These are phyloP conservation scores for Saccharomyces pastorianus DNA, from an alignment of 1,139 yeast genomes.

Conservation along the genomic window DNA sequence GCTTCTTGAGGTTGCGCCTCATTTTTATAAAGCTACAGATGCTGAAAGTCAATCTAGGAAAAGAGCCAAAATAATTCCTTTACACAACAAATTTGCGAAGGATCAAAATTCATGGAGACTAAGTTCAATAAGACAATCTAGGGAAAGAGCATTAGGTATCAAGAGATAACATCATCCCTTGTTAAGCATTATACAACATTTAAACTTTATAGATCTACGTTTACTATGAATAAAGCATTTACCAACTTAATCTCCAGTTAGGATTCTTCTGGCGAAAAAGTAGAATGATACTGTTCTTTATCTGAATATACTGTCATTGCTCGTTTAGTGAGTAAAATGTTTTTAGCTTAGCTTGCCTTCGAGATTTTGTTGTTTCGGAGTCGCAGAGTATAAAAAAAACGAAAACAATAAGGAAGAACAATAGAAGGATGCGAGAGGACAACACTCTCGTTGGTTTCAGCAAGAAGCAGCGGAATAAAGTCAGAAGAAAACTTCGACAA, in stretches of 20 bases:
- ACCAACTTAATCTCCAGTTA: neutral
- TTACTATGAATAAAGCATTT: neutral
- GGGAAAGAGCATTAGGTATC: conserved; percentile 28
- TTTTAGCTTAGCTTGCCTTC: neutral
- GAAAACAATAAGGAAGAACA: neutral
- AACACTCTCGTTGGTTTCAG: neutral
- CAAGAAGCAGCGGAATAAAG: neutral
- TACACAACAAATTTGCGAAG: conserved; percentile 47
- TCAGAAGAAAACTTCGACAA: neutral
- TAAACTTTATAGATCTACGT: neutral
- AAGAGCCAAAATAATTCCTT: conserved; percentile 50
- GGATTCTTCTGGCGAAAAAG: neutral
- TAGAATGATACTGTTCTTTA: neutral
- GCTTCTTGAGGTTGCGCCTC: conserved; percentile 81
- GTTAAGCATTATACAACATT: neutral
- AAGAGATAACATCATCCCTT: conserved; percentile 15
- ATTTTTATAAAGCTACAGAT: conserved; percentile 59
- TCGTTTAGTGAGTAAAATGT: neutral
- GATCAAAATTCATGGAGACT: conserved; percentile 50
- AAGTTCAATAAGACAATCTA: conserved; percentile 34
- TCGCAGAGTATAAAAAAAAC: neutral
- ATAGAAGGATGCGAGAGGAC: neutral
- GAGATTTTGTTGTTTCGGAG: neutral
- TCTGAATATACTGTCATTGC: neutral
- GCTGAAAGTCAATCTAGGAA: conserved; percentile 36